Evolutionary conservation across 768 basidiomycete genomes (phyloP).

Genomic region (Termitomyces sp.): DNA sequence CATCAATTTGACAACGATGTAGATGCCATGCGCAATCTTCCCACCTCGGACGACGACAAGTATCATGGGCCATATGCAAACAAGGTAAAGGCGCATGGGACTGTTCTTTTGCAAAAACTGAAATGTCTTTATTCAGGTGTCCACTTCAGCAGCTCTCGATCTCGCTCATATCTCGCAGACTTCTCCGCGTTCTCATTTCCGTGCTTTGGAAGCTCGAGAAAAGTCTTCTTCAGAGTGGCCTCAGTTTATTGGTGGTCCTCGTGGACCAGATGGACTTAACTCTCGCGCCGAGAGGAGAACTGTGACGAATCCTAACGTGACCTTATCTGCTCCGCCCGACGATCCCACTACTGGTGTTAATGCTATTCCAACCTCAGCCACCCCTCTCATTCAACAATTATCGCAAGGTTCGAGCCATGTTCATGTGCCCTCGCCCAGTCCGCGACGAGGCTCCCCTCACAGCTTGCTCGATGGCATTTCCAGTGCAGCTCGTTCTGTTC

Average conservation of each 20-base stretch:
- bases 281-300: slow-evolving; percentile 63
- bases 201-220: slow-evolving; percentile 55
- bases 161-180: slow-evolving; percentile 87
- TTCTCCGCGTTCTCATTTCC: slow-evolving; percentile 63
- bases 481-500: slow-evolving; percentile 72
- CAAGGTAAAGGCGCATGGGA: slow-evolving; percentile 47
- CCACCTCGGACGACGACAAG: slow-evolving; percentile 89
- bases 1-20: slow-evolving; percentile 10
- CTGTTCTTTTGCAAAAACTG: background rate
- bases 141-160: slow-evolving; percentile 89
- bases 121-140: slow-evolving; percentile 44
- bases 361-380: slow-evolving; percentile 52
- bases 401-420: slow-evolving; percentile 41
- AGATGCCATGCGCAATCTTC: slow-evolving; percentile 88
- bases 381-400: slow-evolving; percentile 63
- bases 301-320: slow-evolving; percentile 72
- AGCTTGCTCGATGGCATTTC: slow-evolving; percentile 58
- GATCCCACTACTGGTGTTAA: slow-evolving; percentile 42
- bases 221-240: slow-evolving; percentile 94
- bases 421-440: slow-evolving; percentile 44
- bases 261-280: slow-evolving; percentile 55
- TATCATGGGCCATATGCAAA: slow-evolving; percentile 58
- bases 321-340: slow-evolving; percentile 52
- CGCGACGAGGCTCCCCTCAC: slow-evolving; percentile 75
- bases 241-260: slow-evolving; percentile 68